Evolutionary conservation across 176 grass and related monocot species (phyloP).

Genomic region (Bolboschoenus planiculmis): DNA sequence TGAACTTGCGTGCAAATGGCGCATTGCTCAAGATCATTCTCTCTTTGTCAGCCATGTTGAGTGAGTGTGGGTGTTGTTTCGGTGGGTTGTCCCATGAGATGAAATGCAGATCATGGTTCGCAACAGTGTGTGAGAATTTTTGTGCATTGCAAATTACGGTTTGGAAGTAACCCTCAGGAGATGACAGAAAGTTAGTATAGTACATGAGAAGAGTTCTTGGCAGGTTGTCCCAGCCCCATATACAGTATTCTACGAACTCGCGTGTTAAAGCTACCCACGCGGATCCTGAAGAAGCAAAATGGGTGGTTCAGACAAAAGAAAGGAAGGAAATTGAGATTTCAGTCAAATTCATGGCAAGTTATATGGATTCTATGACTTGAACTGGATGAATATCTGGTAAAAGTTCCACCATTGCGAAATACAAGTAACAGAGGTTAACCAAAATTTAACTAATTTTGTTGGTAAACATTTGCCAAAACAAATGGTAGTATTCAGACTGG

Average conservation of each 20-base stretch:
- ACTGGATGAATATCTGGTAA: not conserved
- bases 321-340: not conserved
- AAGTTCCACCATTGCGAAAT: not conserved
- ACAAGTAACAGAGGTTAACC: not conserved
- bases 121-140: constrained; percentile 48
- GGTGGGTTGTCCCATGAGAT: constrained; percentile 86
- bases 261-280: constrained; percentile 72
- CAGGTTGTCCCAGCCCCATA: constrained; percentile 98
- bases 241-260: constrained; percentile 69
- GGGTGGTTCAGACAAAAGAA: not conserved
- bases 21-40: constrained; percentile 22
- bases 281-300: constrained; percentile 35
- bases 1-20: constrained; percentile 24
- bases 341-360: not conserved
- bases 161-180: constrained; percentile 97
- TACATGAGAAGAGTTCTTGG: constrained; percentile 93
- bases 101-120: constrained; percentile 91
- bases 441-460: not conserved
- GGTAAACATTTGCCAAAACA: not conserved
- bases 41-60: constrained; percentile 37
- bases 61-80: constrained; percentile 76
- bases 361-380: not conserved
- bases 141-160: constrained; percentile 83
- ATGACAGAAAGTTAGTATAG: constrained; percentile 92
- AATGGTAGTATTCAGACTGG: not conserved